Conservation (phyloP, 352 stramenopile genomes). For the Elongisporangium undulatum region DNA sequence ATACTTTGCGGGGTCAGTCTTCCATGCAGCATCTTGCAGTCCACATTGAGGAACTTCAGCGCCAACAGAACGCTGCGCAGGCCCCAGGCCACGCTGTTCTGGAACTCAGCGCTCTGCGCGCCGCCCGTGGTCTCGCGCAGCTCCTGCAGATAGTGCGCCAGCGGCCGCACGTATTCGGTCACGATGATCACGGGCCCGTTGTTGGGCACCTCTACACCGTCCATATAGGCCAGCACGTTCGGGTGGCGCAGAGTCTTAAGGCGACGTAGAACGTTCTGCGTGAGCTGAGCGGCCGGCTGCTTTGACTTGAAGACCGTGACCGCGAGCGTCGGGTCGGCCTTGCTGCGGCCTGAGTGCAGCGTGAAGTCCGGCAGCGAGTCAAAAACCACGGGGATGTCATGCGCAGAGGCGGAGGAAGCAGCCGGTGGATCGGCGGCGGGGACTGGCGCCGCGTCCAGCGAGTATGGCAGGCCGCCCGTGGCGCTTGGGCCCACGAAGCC, state of each 20-base stretch:
- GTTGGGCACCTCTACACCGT: slow-evolving; percentile 70
- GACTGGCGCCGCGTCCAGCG: slow-evolving; percentile 21
- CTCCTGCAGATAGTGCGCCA: slow-evolving; percentile 86
- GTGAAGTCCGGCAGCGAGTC: slow-evolving; percentile 72
- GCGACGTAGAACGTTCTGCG: slow-evolving; percentile 89
- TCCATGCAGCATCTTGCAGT: slow-evolving; percentile 93
- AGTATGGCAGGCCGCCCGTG: slow-evolving; percentile 72
- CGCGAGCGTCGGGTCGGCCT: slow-evolving; percentile 60
- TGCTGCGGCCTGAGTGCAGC: slow-evolving; percentile 84
- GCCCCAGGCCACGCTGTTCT: slow-evolving; percentile 91
- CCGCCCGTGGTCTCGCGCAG: slow-evolving; percentile 55
- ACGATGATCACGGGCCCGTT: slow-evolving; percentile 91
- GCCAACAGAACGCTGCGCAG: slow-evolving; percentile 90
- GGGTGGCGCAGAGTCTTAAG: slow-evolving; percentile 94
- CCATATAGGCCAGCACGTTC: slow-evolving; percentile 89
- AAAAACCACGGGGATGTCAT: slow-evolving; percentile 41
- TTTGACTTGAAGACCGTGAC: slow-evolving; percentile 94
- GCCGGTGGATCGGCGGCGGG: slow-evolving; percentile 30
- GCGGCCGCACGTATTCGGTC: slow-evolving; percentile 90
- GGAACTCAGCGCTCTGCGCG: slow-evolving; percentile 56
- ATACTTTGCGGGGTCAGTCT: slow-evolving; percentile 87
- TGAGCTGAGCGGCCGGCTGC: slow-evolving; percentile 66
- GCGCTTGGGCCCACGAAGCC: slow-evolving; percentile 61
- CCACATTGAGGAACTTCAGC: slow-evolving; percentile 92
- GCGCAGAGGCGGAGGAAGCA: slow-evolving; percentile 31